Evolutionary conservation across 352 stramenopile species (phyloP).

Genomic region (Phytophthora niederhauseri): DNA sequence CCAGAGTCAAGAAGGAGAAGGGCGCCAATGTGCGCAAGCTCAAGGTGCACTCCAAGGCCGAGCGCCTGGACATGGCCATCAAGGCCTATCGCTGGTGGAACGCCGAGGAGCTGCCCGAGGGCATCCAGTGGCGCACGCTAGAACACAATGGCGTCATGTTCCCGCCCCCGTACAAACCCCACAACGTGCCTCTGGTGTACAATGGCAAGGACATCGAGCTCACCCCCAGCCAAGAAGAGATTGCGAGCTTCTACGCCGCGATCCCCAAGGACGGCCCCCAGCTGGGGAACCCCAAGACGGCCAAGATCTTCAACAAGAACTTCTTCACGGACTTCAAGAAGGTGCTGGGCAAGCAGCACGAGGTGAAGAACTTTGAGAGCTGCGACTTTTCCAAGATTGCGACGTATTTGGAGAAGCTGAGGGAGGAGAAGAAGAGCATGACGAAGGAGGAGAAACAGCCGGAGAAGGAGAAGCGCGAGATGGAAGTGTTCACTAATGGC

Average conservation of each 20-base stretch:
- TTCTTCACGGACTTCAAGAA: slow-evolving; percentile 97
- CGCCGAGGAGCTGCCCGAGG: slow-evolving; percentile 92
- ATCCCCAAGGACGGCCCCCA: slow-evolving; percentile 98
- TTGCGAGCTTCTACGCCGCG: slow-evolving; percentile 95
- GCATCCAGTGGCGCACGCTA: slow-evolving; percentile 98
- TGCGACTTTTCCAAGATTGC: slow-evolving; percentile 98
- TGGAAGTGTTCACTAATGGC: slow-evolving; percentile 94
- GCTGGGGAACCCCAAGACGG: slow-evolving; percentile 96
- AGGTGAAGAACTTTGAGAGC: slow-evolving; percentile 96
- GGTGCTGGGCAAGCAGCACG: slow-evolving; percentile 93
- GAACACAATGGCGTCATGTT: slow-evolving; percentile 99
- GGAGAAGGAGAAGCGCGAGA: slow-evolving; percentile 92
- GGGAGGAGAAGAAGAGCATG: slow-evolving; percentile 95
- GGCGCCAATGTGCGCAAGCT: slow-evolving; percentile 76
- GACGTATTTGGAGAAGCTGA: slow-evolving; percentile 91
- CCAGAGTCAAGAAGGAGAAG: slow-evolving; percentile 59
- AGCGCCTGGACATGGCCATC: slow-evolving; percentile 97
- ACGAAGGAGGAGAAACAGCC: slow-evolving; percentile 95
- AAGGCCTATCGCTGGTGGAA: slow-evolving; percentile 99
- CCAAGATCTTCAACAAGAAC: slow-evolving; percentile 99
- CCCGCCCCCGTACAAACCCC: slow-evolving; percentile 94
- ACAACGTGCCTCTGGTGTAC: slow-evolving; percentile 97
- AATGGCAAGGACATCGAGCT: slow-evolving; percentile 94
- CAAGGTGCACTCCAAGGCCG: slow-evolving; percentile 94
- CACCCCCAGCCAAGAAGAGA: slow-evolving; percentile 94